Evolutionary conservation across 2,329 filamentous ascomycete genomes (phyloP), one percentile per base, ranked within the genome.

Genomic region (Elsinoe arachidis): DNA sequence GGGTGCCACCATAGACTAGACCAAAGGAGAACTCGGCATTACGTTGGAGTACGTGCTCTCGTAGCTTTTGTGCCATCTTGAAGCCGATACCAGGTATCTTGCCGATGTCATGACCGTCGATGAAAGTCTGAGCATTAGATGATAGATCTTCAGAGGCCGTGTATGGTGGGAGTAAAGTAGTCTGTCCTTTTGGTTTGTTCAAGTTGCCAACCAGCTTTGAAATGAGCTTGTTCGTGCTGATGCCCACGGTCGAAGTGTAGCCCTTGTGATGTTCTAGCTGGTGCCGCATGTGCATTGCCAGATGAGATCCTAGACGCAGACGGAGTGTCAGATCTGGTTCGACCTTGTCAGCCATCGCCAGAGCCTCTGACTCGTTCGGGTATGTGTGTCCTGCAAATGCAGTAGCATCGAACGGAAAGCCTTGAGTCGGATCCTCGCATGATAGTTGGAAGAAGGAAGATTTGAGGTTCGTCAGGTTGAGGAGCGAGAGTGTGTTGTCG

Each of bases 171-270:
- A 95, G 72, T 6, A 97, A 74, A 0, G 88, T 90, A 0, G 92
- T 97, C 70, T 97, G 93, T 60, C 83, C 86, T 59, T 85, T 85
- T 1, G 92, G 92, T 72, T 97, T 97, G 69, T 96, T 83, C 59
- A 86, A 76, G 68, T 83, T 87, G 11, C 92, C 92, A 9, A 84
- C 88, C 12, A 97, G 78, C 70, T 97, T 97, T 59, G 88, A 84
- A 10, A 96, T 76, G 4, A 92, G 72, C 70, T 97, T 97, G 66
- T 86, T 92, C 0, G 89, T 95, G 2, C 90, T 86, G 19, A 97
- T 83, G 3, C 92, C 92, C 41, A 88, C 90, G 1, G 91, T 92
- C 26, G 87, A 87, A 0, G 90, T 96, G 71, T 92, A 96, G 1
- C 90, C 89, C 65, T 84, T 86, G 46, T 89, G 78, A 46, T 84